Base-by-base conservation (phyloP, 192 early-diverging fungal genomes). In the Spizellomyces punctatus region DNA sequence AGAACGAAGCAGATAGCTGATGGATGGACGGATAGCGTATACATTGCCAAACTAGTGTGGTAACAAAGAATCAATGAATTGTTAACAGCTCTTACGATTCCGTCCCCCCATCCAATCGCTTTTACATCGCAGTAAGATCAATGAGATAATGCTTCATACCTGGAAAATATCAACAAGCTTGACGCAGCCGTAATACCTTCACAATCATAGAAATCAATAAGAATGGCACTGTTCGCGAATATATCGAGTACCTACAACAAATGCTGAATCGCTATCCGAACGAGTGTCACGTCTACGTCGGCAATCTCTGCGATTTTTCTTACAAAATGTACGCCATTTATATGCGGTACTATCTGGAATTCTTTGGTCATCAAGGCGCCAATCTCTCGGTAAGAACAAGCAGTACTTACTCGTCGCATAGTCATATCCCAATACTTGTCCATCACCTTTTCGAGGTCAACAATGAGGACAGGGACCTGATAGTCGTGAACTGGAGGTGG, bases 341-440 rank as follows among this genome's bases (percentile, higher is more conserved):
- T 94, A 71, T 75, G 83, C 22, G 84, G 80, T 12, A 90, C 80
- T n/a, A 99, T 83, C 79, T 87, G 47, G 52, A 22, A 10, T 1
- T 1, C 75, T 77, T 10, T 44, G 19, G 17, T 21, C 54, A 6
- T 42, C 6, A 10, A 43, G 19, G 66, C 9, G 48, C 10, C 22
- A 6, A 27, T 17, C 17, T 16, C 41, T 63, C 47, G 5, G 50
- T 7, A 36, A 36, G 27, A 3, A 36, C 1, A 36, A 27, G 7
- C 44, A 43, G 9, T 45, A 74, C 58, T 17, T 70, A 86, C 87
- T 46, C 86, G 83, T 66, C 81, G 87, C 70, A 98, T 86, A 0
- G 93, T 95, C 74, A 99, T 84, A 75, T 99, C 98, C 95, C 97
- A 99, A 77, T 93, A 85, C 17, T 89, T 82, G 66, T 92, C 90